Percentiles rank a stretch among this genome's conserved stretches.
Conservation (phyloP, 345 rosid genomes). For the Durio zibethinus region DNA sequence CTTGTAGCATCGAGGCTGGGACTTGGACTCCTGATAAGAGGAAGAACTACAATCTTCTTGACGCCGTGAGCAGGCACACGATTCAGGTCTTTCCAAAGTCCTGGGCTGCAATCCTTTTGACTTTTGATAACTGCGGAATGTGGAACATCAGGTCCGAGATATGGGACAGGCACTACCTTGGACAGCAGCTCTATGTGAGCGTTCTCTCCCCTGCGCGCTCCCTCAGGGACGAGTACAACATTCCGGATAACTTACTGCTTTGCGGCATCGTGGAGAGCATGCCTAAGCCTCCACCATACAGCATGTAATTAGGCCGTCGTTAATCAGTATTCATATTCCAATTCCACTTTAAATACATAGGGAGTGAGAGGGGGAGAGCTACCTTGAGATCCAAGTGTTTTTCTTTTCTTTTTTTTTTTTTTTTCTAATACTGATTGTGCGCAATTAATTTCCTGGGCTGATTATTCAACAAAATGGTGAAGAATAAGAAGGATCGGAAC, state of each 20-base stretch:
- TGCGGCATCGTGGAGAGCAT: conserved; percentile 60
- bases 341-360: not conserved
- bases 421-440: not conserved
- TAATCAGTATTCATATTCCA: not conserved
- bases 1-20: conserved; percentile 62
- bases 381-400: not conserved
- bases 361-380: not conserved
- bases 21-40: conserved; percentile 80
- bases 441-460: not conserved
- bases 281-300: conserved; percentile 67
- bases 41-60: conserved; percentile 67
- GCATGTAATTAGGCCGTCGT: not conserved
- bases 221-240: conserved; percentile 77
- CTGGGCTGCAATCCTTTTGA: conserved; percentile 78
- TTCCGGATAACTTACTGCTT: conserved; percentile 50
- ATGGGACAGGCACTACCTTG: conserved; percentile 63
- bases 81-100: conserved; percentile 82
- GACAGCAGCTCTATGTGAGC: conserved; percentile 69
- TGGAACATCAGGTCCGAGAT: conserved; percentile 83
- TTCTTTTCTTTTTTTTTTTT: too few relatives aligned
- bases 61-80: conserved; percentile 83
- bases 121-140: conserved; percentile 93
- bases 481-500: not conserved
- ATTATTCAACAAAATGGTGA: not conserved
- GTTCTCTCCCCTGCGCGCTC: conserved; percentile 65